Percentiles rank a stretch among this genome's conserved stretches.
Conservation (phyloP, 2,329 filamentous ascomycete species). For the Cladosporium sp. region DNA sequence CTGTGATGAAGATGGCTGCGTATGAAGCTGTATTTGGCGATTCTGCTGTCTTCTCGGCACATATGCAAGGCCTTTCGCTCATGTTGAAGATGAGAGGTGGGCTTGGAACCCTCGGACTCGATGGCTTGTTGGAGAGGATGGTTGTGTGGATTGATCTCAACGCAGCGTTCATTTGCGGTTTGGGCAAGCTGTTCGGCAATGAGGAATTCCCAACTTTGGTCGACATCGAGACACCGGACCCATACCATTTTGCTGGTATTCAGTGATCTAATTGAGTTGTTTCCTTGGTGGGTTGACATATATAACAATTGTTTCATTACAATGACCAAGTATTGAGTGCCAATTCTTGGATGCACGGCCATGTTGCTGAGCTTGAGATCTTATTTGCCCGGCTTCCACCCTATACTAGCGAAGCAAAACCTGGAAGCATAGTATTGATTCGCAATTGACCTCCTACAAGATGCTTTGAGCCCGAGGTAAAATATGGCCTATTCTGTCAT, state of each 20-base stretch:
- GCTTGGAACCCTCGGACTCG: conserved; percentile 42
- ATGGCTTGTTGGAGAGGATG: conserved; percentile 48
- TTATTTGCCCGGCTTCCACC: background rate
- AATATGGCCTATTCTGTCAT: background rate
- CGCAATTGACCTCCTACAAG: background rate
- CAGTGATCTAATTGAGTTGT: background rate
- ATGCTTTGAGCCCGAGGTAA: background rate
- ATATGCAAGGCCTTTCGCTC: conserved; percentile 46
- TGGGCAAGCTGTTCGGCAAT: conserved; percentile 22
- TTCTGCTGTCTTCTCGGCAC: conserved; percentile 41
- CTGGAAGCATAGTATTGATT: background rate
- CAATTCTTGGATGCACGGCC: background rate
- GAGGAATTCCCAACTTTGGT: conserved; percentile 25
- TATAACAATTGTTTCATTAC: background rate
- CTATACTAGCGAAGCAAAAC: background rate
- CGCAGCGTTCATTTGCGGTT: conserved; percentile 25
- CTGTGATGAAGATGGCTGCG: conserved; percentile 52
- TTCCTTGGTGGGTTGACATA: background rate
- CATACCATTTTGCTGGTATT: conserved; percentile 29
- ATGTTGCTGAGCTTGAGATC: background rate
- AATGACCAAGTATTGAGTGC: background rate
- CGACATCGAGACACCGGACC: conserved; percentile 27
- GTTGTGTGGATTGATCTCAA: conserved; percentile 48
- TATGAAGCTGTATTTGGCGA: conserved; percentile 52
- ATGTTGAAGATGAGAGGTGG: conserved; percentile 48